These are phyloP conservation scores for Anthracocystis panici-leucophaei DNA, from an alignment of 1,284 basidiomycete species.

Conservation along the genomic window DNA sequence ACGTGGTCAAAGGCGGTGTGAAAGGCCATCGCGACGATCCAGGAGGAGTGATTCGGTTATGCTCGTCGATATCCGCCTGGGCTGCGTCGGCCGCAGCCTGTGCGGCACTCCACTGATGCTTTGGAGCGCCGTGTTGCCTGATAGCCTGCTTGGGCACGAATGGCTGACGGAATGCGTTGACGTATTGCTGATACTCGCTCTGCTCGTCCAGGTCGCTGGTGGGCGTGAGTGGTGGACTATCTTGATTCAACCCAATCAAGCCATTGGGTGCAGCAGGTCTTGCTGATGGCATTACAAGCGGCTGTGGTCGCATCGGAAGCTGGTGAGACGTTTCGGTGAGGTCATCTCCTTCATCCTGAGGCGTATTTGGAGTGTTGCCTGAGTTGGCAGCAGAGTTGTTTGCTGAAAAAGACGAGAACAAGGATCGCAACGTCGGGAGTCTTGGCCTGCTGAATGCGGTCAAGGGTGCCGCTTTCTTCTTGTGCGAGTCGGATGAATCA, in stretches of 20 bases:
- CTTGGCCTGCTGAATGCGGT: conserved; percentile 21
- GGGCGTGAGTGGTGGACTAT: conserved; percentile 63
- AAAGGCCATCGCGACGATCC: conserved; percentile 37
- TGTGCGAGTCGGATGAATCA: conserved; percentile 31
- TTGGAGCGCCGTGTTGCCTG: conserved; percentile 35
- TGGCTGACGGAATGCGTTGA: conserved; percentile 36
- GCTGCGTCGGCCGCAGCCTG: conserved; percentile 57
- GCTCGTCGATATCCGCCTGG: conserved; percentile 25
- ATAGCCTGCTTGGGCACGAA: conserved; percentile 17
- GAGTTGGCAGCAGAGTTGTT: conserved; percentile 23
- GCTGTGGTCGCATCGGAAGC: conserved; percentile 24
- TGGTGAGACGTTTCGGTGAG: not conserved
- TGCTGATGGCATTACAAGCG: conserved; percentile 62
- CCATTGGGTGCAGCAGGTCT: conserved; percentile 51
- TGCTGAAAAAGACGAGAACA: conserved; percentile 50
- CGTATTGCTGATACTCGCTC: conserved; percentile 38
- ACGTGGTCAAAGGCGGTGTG: conserved; percentile 48
- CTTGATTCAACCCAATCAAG: conserved; percentile 54
- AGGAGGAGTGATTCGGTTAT: conserved; percentile 32
- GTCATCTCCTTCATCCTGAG: conserved; percentile 8
- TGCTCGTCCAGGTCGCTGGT: conserved; percentile 49
- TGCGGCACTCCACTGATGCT: conserved; percentile 59
- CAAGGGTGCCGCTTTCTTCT: conserved; percentile 23
- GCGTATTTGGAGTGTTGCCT: conserved; percentile 27
- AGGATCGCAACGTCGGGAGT: conserved; percentile 47